Conservation (phyloP, 306 rosid genomes). For the Sesbania bispinosa region DNA sequence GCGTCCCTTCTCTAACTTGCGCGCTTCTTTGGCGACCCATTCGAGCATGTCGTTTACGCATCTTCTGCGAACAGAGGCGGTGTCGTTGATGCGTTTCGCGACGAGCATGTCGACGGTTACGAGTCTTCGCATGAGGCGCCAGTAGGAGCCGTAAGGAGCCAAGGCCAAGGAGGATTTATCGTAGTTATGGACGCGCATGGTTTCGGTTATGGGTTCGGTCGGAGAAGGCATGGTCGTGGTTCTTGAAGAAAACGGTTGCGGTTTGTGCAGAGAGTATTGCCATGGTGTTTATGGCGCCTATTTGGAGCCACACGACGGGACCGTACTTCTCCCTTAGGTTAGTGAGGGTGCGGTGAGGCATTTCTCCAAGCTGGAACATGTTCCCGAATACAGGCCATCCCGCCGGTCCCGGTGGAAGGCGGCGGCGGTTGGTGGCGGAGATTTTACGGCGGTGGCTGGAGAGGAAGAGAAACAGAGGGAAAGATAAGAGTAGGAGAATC, state of each 20-base stretch:
- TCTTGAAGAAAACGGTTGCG: constrained; percentile 47
- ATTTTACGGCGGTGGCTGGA: constrained; percentile 1
- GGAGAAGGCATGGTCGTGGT: constrained; percentile 53
- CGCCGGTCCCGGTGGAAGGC: constrained; percentile 55
- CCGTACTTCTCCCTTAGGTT: constrained; percentile 36
- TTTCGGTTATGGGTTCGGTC: constrained; percentile 51
- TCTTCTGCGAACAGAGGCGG: constrained; percentile 28
- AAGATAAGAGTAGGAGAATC: constrained; percentile 10
- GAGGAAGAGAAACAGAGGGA: constrained; percentile 20
- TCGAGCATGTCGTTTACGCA: constrained; percentile 47
- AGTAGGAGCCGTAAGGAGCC: constrained; percentile 60
- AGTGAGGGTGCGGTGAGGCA: constrained; percentile 55
- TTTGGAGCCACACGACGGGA: constrained; percentile 51
- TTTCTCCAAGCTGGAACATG: constrained; percentile 59
- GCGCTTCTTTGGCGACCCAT: constrained; percentile 50
- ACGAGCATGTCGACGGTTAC: constrained; percentile 58
- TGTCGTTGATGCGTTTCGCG: constrained; percentile 48
- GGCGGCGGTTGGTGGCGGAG: not conserved
- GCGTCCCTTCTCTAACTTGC: not conserved
- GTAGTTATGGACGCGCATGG: constrained; percentile 46
- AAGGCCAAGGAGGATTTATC: constrained; percentile 52
- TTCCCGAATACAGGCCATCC: constrained; percentile 76
- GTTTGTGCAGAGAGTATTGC: constrained; percentile 46
- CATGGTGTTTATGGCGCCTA: constrained; percentile 59
- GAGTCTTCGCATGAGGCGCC: constrained; percentile 63